Conservation (phyloP, 2,329 filamentous ascomycete genomes). For the Xylaria sp. region DNA sequence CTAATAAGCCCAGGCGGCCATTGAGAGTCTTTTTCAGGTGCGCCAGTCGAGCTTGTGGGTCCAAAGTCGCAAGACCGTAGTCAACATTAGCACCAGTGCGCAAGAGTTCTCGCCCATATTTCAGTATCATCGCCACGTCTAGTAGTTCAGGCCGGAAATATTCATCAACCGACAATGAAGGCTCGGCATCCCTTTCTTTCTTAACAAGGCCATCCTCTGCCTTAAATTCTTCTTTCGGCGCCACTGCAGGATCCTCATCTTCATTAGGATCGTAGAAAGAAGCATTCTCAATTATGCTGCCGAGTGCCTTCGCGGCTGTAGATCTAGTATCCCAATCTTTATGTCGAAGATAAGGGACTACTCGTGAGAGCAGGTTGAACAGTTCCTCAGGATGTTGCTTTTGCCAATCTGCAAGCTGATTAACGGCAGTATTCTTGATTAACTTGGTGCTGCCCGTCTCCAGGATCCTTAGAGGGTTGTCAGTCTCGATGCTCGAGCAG, state of each 20-base stretch:
- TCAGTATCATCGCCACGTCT: constrained; percentile 82
- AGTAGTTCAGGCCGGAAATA: constrained; percentile 78
- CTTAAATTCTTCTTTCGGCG: constrained; percentile 57
- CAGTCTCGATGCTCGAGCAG: constrained; percentile 8
- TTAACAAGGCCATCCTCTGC: constrained; percentile 62
- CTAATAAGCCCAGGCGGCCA: constrained; percentile 83
- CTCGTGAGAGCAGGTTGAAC: constrained; percentile 91
- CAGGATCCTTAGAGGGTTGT: constrained; percentile 72
- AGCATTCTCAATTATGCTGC: constrained; percentile 91
- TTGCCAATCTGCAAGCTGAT: constrained; percentile 96
- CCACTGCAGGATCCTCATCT: constrained; percentile 65
- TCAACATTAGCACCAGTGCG: constrained; percentile 84
- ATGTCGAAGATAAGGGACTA: constrained; percentile 93
- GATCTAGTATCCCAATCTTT: constrained; percentile 98
- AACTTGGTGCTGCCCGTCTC: constrained; percentile 97
- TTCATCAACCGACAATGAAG: constrained; percentile 62
- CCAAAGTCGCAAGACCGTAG: constrained; percentile 82
- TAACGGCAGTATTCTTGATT: constrained; percentile 95
- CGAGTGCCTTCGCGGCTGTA: constrained; percentile 92
- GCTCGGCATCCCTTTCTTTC: constrained; percentile 69
- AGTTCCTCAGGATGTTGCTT: constrained; percentile 98
- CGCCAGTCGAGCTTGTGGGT: constrained; percentile 80
- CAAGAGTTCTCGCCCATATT: constrained; percentile 83
- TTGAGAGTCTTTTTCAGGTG: constrained; percentile 90
- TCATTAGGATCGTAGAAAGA: constrained; percentile 88